phyloP scores from a whole-genome alignment of 164 flowering plant species.

The Dillenia suffruticosa region DNA sequence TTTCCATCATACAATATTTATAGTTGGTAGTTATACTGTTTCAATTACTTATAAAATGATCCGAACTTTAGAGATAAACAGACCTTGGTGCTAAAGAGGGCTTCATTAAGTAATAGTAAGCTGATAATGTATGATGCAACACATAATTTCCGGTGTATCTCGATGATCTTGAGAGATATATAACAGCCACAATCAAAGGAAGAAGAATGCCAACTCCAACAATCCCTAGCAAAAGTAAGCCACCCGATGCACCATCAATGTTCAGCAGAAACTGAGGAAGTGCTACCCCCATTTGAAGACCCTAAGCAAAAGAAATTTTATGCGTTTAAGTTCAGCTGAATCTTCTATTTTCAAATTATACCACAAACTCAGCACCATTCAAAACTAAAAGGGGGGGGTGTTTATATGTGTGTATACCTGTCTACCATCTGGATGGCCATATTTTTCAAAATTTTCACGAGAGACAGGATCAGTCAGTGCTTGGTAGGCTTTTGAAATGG shows the following conservation, averaged over 20 bases:
- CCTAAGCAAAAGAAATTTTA: conserved; percentile 32
- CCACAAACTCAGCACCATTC: too few relatives aligned
- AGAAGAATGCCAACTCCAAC: conserved; percentile 91
- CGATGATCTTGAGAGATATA: conserved; percentile 87
- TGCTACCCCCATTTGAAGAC: conserved; percentile 97
- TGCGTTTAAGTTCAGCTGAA: too few relatives aligned
- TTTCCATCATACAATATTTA: too few relatives aligned
- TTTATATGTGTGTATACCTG: conserved; percentile 44
- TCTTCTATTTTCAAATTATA: too few relatives aligned
- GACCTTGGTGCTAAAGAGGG: conserved; percentile 99
- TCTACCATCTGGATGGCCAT: conserved; percentile 99
- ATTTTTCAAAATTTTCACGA: conserved; percentile 94
- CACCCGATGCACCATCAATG: conserved; percentile 95
- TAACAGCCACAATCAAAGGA: conserved; percentile 83
- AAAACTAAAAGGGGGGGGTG: too few relatives aligned
- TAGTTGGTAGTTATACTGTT: neutral
- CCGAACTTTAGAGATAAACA: neutral
- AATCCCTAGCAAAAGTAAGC: conserved; percentile 79
- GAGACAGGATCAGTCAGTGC: conserved; percentile 94
- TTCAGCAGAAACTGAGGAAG: conserved; percentile 89
- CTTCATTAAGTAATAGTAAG: conserved; percentile 82
- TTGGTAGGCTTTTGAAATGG: conserved; percentile 93
- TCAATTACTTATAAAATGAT: neutral
- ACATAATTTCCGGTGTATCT: conserved; percentile 92
- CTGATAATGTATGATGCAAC: conserved; percentile 82